Evolutionary conservation across 352 stramenopile species (phyloP), one percentile per base, ranked within the genome.

Genomic region (Pythium myriotylum): DNA sequence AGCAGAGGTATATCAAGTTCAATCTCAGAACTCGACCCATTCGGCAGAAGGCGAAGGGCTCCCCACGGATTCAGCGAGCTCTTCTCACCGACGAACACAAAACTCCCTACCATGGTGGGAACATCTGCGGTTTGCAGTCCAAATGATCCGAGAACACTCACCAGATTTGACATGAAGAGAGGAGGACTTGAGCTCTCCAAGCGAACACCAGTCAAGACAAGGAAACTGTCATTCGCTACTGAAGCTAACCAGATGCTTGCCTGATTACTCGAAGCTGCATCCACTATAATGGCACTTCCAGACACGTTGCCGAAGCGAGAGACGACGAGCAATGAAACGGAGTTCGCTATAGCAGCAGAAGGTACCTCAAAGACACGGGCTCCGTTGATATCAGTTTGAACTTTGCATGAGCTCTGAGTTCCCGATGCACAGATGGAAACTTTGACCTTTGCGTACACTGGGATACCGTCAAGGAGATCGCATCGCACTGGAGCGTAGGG

Each of bases 401-500:
- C 24, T 22, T 64, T 68, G 55, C 65, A 73, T 12, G 39, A 80
- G n/a, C 27, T 70, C 23, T 49, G 20, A 19, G 49, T 14, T 39
- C 42, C 53, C 3, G 52, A 59, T 16, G 26, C 60, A 54, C 75
- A 84, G n/a, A 76, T 37, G 14, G 47, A 52, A 2, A 73, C 47
- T 27, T 76, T 71, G 26, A 85, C 40, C 13, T 70, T 55, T 17
- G 79, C 54, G 26, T 54, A 84, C 0, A 88, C 61, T 13, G 66
- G 50, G 20, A 71, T 68, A 33, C 70, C 66, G 37, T 89, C 79
- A 9, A 89, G 55, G 7, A 68, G 49, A 68, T 89, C 79, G 39
- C 73, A 85, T 12, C 79, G 79, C 53, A 89, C 59, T 39, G 35
- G 70, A 9, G 67, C 24, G 42, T 76, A 80, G n/a, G 13, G 29